These are phyloP conservation scores for Meripilus lineatus DNA, from an alignment of 1,284 basidiomycete species.

Conservation along the genomic window DNA sequence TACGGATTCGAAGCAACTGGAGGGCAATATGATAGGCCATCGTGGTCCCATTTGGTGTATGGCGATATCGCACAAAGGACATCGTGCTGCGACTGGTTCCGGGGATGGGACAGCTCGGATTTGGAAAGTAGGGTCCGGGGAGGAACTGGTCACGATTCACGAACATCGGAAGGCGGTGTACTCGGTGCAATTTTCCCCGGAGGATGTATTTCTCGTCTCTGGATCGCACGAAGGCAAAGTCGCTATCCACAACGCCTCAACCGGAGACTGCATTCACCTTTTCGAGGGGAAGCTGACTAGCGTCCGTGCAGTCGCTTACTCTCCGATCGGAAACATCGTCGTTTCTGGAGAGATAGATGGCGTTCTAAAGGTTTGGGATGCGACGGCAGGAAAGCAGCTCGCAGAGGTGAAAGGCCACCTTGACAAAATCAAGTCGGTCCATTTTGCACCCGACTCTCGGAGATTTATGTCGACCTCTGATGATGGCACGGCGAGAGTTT, in stretches of 20 bases:
- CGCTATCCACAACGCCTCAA: conserved; percentile 1
- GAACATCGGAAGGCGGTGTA: conserved; percentile 27
- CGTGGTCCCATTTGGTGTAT: conserved; percentile 18
- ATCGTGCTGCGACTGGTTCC: conserved; percentile 19
- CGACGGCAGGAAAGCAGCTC: background rate
- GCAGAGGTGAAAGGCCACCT: conserved; percentile 11
- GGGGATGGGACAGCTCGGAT: conserved; percentile 22
- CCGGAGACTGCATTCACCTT: background rate
- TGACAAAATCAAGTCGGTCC: conserved; percentile 23
- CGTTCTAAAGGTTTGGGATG: conserved; percentile 7
- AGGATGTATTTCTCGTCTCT: conserved; percentile 20
- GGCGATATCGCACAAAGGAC: conserved; percentile 21
- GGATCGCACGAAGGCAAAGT: conserved; percentile 13
- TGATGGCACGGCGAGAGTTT: conserved; percentile 24
- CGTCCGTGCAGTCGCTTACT: conserved; percentile 17
- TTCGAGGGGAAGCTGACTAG: conserved; percentile 14
- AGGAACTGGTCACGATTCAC: conserved; percentile 12
- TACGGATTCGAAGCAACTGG: conserved; percentile 11
- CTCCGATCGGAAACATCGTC: conserved; percentile 9
- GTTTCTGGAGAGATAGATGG: conserved; percentile 6
- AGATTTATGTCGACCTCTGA: conserved; percentile 30
- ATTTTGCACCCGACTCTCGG: conserved; percentile 26
- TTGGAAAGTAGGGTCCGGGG: conserved; percentile 17
- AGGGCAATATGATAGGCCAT: conserved; percentile 17
- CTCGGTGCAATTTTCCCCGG: conserved; percentile 29